Evolutionary conservation across 1,139 yeast genomes (phyloP), one percentile per base, ranked within the genome.

Genomic region (Pichia sp.): DNA sequence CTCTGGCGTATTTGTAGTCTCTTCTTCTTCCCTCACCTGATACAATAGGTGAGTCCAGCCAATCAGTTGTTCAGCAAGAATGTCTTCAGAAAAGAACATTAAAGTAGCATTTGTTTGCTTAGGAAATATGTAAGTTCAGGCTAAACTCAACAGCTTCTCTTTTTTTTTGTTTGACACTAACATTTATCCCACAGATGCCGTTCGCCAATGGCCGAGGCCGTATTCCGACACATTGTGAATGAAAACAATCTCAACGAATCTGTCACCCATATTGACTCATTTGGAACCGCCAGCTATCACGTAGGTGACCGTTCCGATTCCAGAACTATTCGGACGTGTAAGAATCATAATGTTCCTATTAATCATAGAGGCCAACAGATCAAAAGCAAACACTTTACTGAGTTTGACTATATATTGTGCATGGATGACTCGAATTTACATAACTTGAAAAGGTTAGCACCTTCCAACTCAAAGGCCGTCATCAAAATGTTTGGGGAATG

Each of bases 161-260:
- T 34, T 34, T 19, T 41, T 47, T 6, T 4, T 9, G 9, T 5
- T 5, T 2, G 16, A 39, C 37, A 49, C 48, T 49, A 44, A 45
- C 48, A 12, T 31, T 8, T 18, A 41, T 8, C 26, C 26, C 13
- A 39, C 21, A 83, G 87, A 44, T 91, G 99, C 65, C 93, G 98
- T 50, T 90, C 97, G 1, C 97, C 98, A 10, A 91, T 91, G 98
- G 98, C 99, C 0, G 98, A 91, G 67, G 97, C 96, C 0, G 87
- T 90, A 1, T 89, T 90, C 70, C 74, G 74, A 49, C 82, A 87
- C 56, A 74, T 74, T 26, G 95, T 88, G 3, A 67, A 79, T 46
- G 65, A 75, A 52, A 64, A 71, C 31, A 78, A 82, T 0, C 74
- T 60, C 8, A 50, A 62, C 2, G 58, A 65, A n/a, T 62, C 63